phyloP scores from a whole-genome alignment of 2,329 filamentous ascomycete genomes.

The Ceratocystis smalleyi region DNA sequence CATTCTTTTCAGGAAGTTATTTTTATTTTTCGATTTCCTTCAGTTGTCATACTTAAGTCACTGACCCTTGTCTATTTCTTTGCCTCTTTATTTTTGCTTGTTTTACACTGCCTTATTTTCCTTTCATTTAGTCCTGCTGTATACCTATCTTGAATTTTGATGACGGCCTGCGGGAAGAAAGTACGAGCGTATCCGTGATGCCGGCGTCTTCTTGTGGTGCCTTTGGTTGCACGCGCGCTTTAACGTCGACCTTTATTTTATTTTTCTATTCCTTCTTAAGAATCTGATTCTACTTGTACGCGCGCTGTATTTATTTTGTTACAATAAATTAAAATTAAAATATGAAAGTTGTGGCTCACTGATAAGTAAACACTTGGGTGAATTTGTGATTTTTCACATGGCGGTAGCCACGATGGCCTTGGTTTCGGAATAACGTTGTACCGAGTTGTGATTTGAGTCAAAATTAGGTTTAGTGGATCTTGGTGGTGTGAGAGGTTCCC shows the following conservation, averaged over 20 bases:
- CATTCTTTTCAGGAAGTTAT: slow-evolving; percentile 6
- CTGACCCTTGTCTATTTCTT: slow-evolving; percentile 1
- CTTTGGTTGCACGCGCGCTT: not conserved
- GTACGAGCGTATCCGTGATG: not conserved
- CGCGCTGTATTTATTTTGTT: not conserved
- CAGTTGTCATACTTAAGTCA: not conserved
- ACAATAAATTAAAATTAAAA: not conserved
- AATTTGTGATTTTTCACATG: not conserved
- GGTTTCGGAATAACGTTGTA: too few relatives aligned
- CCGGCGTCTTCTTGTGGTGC: not conserved
- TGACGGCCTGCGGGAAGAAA: slow-evolving; percentile 10
- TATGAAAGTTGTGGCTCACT: not conserved
- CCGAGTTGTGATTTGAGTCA: too few relatives aligned
- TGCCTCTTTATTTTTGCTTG: slow-evolving; percentile 1
- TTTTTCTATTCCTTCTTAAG: slow-evolving; percentile 22
- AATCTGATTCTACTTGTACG: slow-evolving; percentile 18
- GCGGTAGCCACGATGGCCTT: too few relatives aligned
- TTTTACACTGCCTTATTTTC: not conserved
- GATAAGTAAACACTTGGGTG: not conserved
- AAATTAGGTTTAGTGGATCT: too few relatives aligned
- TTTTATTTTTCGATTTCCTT: not conserved
- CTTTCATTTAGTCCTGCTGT: slow-evolving; percentile 13
- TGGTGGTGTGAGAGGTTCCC: too few relatives aligned
- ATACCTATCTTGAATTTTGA: slow-evolving; percentile 15
- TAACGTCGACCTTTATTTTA: slow-evolving; percentile 14